phyloP scores from a whole-genome alignment of 768 basidiomycete species.

The Leccinum rimulosum region DNA sequence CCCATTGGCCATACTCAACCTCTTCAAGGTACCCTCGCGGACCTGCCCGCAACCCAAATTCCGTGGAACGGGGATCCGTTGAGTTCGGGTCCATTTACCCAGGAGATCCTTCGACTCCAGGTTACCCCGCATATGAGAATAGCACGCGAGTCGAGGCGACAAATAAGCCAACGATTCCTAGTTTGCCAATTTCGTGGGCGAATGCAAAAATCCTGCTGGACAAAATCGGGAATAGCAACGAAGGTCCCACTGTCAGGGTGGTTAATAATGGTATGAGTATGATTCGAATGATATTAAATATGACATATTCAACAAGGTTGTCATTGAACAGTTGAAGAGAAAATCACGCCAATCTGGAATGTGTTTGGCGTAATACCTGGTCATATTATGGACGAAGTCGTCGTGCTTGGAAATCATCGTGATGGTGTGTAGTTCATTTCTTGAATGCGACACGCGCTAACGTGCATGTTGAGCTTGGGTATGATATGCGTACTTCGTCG shows the following conservation, averaged over 20 bases:
- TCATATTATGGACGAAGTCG: slow-evolving; percentile 77
- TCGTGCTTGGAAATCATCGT: slow-evolving; percentile 85
- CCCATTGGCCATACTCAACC: no score
- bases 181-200: slow-evolving; percentile 83
- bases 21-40: slow-evolving; percentile 54
- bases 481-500: no score
- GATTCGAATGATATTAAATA: not conserved
- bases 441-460: no score
- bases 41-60: slow-evolving; percentile 81
- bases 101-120: slow-evolving; percentile 85
- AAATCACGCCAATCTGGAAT: slow-evolving; percentile 91
- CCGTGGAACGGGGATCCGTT: slow-evolving; percentile 85
- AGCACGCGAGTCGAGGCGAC: slow-evolving; percentile 57
- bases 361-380: slow-evolving; percentile 85
- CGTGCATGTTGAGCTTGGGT: no score
- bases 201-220: slow-evolving; percentile 71
- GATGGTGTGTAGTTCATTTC: slow-evolving; percentile 55
- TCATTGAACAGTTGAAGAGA: slow-evolving; percentile 56
- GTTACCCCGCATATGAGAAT: slow-evolving; percentile 82
- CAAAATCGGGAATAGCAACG: slow-evolving; percentile 38
- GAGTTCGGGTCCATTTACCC: slow-evolving; percentile 67
- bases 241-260: slow-evolving; percentile 42
- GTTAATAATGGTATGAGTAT: slow-evolving; percentile 60
- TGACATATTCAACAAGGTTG: no score
- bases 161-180: slow-evolving; percentile 75